Evolutionary conservation across 371 early-diverging fungal genomes (phyloP).

Genomic region (Circinella umbellata): DNA sequence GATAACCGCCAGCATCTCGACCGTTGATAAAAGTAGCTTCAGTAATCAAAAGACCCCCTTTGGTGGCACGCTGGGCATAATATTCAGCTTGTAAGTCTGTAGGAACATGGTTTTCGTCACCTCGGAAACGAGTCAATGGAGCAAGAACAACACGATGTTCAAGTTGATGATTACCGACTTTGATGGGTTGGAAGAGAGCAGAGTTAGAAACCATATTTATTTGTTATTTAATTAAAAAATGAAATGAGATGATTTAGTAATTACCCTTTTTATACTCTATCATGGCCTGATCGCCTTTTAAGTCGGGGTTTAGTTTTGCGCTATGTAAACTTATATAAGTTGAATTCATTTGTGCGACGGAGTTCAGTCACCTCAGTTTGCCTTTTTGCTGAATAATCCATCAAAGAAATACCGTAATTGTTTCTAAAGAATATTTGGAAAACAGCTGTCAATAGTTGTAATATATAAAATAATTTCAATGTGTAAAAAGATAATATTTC

Average conservation of each 20-base stretch:
- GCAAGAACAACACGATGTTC: slow-evolving; percentile 61
- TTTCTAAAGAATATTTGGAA: no score
- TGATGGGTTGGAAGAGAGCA: slow-evolving; percentile 36
- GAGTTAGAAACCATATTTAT: slow-evolving; percentile 14
- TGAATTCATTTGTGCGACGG: no score
- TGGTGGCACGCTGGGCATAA: slow-evolving; percentile 61
- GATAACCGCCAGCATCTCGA: slow-evolving; percentile 45
- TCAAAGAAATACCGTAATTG: no score
- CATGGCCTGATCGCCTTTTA: no score
- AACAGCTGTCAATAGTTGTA: no score
- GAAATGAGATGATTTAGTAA: neutral
- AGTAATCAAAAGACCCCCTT: slow-evolving; percentile 60
- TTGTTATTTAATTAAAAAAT: neutral
- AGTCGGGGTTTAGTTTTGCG: no score
- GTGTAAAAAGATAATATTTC: no score
- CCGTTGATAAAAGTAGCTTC: slow-evolving; percentile 57
- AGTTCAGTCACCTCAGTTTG: no score
- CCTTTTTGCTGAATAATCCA: no score
- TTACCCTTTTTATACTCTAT: neutral
- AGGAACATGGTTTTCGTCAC: slow-evolving; percentile 30
- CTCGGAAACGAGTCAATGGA: slow-evolving; percentile 59
- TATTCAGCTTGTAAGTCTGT: slow-evolving; percentile 52
- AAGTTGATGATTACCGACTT: slow-evolving; percentile 31
- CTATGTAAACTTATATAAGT: no score
- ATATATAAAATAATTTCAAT: no score